These are phyloP conservation scores for Neocatenulostroma microsporum DNA, from an alignment of 2,329 filamentous ascomycete genomes.

Conservation along the genomic window DNA sequence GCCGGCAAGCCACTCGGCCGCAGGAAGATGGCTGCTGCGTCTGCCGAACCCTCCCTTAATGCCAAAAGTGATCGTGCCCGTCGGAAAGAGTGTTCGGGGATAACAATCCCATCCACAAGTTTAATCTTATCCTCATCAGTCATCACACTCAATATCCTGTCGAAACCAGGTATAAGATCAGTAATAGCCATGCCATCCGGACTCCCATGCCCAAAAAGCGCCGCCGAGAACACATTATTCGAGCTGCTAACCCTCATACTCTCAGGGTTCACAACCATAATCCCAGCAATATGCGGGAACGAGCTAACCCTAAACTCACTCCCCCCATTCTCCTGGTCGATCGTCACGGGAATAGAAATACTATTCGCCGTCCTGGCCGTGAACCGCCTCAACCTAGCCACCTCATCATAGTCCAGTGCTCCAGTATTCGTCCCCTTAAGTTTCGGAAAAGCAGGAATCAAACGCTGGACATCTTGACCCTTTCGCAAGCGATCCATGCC, in stretches of 20 bases:
- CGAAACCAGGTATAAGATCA: constrained; percentile 77
- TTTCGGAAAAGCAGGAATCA: constrained; percentile 76
- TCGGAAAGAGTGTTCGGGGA: constrained; percentile 92
- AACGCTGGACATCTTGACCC: constrained; percentile 65
- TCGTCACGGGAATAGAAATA: constrained; percentile 74
- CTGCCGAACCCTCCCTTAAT: constrained; percentile 71
- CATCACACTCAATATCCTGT: constrained; percentile 70
- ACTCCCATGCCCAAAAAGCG: constrained; percentile 80
- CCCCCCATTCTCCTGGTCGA: constrained; percentile 63
- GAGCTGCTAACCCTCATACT: constrained; percentile 78
- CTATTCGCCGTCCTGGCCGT: constrained; percentile 71
- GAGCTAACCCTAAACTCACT: constrained; percentile 78
- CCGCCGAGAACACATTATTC: constrained; percentile 88
- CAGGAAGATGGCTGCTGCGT: constrained; percentile 66
- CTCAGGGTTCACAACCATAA: constrained; percentile 79
- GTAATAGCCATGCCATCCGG: constrained; percentile 74
- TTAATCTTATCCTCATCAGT: constrained; percentile 79
- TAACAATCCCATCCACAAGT: constrained; percentile 86
- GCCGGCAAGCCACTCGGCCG: constrained; percentile 77
- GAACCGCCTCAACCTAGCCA: constrained; percentile 67
- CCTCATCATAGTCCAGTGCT: constrained; percentile 69
- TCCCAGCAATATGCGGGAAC: constrained; percentile 94
- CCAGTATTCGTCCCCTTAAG: constrained; percentile 64
- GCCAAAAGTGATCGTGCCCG: constrained; percentile 78
- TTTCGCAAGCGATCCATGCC: constrained; percentile 59